Evolutionary conservation across 345 rosid genomes (phyloP).

Genomic region (Camelina neglecta): DNA sequence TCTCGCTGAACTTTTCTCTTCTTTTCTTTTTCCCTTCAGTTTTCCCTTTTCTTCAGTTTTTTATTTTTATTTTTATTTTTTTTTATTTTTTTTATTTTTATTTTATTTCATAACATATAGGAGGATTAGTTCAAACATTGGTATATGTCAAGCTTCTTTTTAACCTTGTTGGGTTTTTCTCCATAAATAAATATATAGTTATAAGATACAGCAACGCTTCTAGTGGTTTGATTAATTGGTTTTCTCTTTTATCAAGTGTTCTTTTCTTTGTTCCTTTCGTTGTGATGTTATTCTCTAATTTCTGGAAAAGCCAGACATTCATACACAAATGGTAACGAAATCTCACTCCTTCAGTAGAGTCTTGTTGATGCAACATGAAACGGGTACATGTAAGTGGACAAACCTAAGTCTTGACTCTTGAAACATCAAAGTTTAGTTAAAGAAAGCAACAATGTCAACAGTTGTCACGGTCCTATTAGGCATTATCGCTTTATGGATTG

Average conservation of each 20-base stretch:
- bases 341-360: no score
- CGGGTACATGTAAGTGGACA: no score
- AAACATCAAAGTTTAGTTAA: no score
- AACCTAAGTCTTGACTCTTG: no score
- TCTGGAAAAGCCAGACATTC: neutral
- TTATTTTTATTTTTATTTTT: no score
- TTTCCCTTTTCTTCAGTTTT: slow-evolving; percentile 30
- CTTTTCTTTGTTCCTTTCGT: neutral
- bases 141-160: slow-evolving; percentile 27
- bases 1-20: slow-evolving; percentile 18
- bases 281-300: neutral
- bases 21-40: neutral
- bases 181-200: slow-evolving; percentile 33
- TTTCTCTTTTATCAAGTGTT: neutral
- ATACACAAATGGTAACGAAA: no score
- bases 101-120: slow-evolving; percentile 42
- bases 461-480: no score
- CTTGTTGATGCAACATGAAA: no score
- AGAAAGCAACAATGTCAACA: no score
- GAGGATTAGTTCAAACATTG: slow-evolving; percentile 42
- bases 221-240: slow-evolving; percentile 6
- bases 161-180: slow-evolving; percentile 22
- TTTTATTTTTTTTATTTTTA: no score
- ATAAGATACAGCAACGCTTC: slow-evolving; percentile 3
- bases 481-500: no score